Evolutionary conservation across 2,329 filamentous ascomycete genomes (phyloP), one percentile per base, ranked within the genome.

Genomic region (Xylaria sp.): DNA sequence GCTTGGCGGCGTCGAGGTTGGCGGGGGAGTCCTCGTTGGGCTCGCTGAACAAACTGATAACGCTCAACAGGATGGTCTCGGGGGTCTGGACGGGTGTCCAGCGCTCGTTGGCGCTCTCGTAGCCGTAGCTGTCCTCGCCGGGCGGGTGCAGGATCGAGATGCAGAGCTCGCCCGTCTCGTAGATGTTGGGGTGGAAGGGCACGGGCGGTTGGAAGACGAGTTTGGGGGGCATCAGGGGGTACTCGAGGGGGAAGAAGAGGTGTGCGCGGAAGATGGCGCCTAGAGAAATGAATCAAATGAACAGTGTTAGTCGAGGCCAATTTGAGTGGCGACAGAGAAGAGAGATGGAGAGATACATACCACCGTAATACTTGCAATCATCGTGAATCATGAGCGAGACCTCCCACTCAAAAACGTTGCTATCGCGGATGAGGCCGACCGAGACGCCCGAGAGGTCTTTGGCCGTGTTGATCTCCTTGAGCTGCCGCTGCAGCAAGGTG

Each of bases 351-450:
- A 41, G 23, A 41, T 31, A 82, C 88, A 67, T 83, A 95, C 94
- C 94, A 76, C 94, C 94, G 76, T 98, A 98, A 81, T 93, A 92
- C 82, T 94, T 95, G 82, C 92, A 94, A 78, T 97, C 94, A 76
- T 98, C 94, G 71, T 90, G 94, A 73, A 98, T 95, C 95, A 99
- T 98, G 70, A 99, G 89, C 92, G 98, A 97, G 23, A 98, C 94
- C 81, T 98, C 94, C 96, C 96, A 99, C 84, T 97, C 92, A 74
- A 98, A 98, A 10, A 98, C 90, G 79, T 97, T 97, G 82, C 84
- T 92, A 80, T 92, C 92, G 76, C 91, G 90, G 62, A 94, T 90
- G 52, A 99, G 85, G 0, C 96, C 96, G 76, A 94, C 97, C 71
- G 94, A 98, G 78, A 98, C 97, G 62, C 95, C 96, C 0, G 94